These are phyloP conservation scores for Vitis rotundifolia DNA, from an alignment of 164 flowering plant species.

Conservation along the genomic window DNA sequence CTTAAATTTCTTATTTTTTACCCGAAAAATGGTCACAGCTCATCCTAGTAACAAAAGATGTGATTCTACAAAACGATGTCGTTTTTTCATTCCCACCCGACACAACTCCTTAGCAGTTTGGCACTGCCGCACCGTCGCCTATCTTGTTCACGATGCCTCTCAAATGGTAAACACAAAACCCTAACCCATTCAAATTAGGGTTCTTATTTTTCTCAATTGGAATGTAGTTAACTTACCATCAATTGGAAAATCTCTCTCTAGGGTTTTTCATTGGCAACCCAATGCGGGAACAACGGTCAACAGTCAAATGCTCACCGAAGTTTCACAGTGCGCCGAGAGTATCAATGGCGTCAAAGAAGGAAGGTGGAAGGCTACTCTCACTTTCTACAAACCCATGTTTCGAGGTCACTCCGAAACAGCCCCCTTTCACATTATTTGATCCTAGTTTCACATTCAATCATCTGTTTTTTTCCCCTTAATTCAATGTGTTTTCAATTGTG, in stretches of 20 bases:
- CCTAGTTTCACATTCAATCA: neutral
- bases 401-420: conserved; percentile 38
- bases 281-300: conserved; percentile 72
- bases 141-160: conserved; percentile 26
- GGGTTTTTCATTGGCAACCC: conserved; percentile 95
- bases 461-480: neutral
- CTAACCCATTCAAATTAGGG: neutral
- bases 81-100: too few relatives aligned
- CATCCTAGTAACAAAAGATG: too few relatives aligned
- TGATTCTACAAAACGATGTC: too few relatives aligned
- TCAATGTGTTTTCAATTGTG: neutral
- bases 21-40: too few relatives aligned
- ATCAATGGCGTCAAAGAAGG: conserved; percentile 80
- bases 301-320: conserved; percentile 75
- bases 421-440: neutral
- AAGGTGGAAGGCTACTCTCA: conserved; percentile 80
- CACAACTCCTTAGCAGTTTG: too few relatives aligned
- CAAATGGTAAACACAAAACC: conserved; percentile 34
- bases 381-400: conserved; percentile 59
- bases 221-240: neutral
- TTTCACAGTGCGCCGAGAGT: conserved; percentile 78
- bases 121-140: too few relatives aligned
- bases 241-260: conserved; percentile 14
- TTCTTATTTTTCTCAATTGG: neutral
- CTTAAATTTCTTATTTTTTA: too few relatives aligned